These are phyloP conservation scores for Nigrospora oryzae DNA, from an alignment of 2,329 filamentous ascomycete genomes.

Conservation along the genomic window DNA sequence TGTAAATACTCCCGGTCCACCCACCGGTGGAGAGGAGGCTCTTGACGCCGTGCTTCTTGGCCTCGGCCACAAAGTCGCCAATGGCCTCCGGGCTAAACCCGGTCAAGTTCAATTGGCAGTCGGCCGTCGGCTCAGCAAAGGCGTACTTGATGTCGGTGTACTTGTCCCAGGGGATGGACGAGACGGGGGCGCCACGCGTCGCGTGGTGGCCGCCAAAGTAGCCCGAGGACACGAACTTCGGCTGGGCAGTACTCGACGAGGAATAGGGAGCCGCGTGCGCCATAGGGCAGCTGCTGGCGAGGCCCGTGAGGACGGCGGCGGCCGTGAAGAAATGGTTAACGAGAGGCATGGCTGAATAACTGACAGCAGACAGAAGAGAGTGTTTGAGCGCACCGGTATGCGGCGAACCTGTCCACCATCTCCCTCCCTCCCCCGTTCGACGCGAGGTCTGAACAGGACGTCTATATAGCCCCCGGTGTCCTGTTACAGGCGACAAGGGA, in stretches of 20 bases:
- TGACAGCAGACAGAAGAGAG: too few species aligned
- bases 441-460: too few species aligned
- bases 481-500: too few species aligned
- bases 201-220: constrained; percentile 11
- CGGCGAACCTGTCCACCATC: too few species aligned
- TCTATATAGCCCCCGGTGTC: too few species aligned
- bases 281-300: too few species aligned
- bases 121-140: constrained; percentile 6
- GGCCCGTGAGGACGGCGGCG: too few species aligned
- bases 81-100: constrained; percentile 4
- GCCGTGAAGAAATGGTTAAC: too few species aligned
- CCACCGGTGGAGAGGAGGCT: constrained; percentile 6
- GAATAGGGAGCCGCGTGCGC: too few species aligned
- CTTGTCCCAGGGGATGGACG: constrained; percentile 7
- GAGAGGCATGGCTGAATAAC: too few species aligned
- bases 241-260: neutral
- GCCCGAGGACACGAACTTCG: neutral
- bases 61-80: constrained; percentile 6
- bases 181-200: constrained; percentile 4
- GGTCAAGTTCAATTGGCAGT: constrained; percentile 4
- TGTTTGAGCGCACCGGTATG: too few species aligned
- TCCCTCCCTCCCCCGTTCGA: too few species aligned
- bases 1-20: constrained; percentile 6
- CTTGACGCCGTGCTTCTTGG: constrained; percentile 5
- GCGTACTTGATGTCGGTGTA: constrained; percentile 9